Conservation (phyloP, 305 asterid species). For the Solanum hybrid region DNA sequence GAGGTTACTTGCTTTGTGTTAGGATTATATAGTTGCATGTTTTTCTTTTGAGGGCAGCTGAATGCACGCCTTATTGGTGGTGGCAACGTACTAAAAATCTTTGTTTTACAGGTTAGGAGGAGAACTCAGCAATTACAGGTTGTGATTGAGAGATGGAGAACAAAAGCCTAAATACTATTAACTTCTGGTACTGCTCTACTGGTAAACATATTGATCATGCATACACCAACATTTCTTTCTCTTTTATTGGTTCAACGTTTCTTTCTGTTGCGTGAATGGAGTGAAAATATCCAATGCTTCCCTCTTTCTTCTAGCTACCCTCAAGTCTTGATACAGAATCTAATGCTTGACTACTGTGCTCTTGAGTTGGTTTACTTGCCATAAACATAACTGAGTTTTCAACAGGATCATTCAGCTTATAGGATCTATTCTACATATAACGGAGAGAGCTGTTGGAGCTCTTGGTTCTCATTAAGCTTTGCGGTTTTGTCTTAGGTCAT, state of each 20-base stretch:
- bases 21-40: not conserved
- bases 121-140: slow-evolving; percentile 47
- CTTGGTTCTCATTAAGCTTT: not conserved
- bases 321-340: not conserved
- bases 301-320: not conserved
- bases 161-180: slow-evolving; percentile 19
- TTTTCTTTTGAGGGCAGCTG: not conserved
- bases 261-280: not conserved
- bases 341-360: not conserved
- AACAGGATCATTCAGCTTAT: not conserved
- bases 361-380: not conserved
- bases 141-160: slow-evolving; percentile 64
- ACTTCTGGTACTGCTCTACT: not conserved
- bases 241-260: not conserved
- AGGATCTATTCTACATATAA: not conserved
- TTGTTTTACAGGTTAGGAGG: slow-evolving; percentile 41
- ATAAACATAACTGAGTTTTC: not conserved
- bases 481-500: not conserved
- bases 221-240: not conserved
- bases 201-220: not conserved
- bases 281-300: not conserved
- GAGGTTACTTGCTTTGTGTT: not conserved
- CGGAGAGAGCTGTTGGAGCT: not conserved
- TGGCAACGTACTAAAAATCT: not conserved
- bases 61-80: not conserved